A percentile compares a stretch with the other conserved stretches of the same genome.
Conservation (phyloP, 1,284 basidiomycete genomes). For the Phellopilus nigrolimitatus region DNA sequence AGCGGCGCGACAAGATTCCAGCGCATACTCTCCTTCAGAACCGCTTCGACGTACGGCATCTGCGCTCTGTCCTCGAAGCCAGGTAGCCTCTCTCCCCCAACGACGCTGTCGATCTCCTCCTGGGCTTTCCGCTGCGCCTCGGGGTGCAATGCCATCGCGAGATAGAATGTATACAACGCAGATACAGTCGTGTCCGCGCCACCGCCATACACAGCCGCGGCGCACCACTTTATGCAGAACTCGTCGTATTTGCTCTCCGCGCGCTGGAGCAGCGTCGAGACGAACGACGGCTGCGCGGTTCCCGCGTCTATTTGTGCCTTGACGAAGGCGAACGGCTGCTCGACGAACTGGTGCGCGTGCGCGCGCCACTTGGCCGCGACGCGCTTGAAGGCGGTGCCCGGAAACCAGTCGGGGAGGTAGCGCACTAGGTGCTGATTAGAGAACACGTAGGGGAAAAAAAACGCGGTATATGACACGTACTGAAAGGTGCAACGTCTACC, state of each 20-base stretch:
- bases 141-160: conserved; percentile 23
- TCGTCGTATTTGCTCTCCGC: conserved; percentile 13
- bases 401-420: conserved; percentile 20
- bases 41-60: conserved; percentile 28
- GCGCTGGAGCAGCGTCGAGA: conserved; percentile 5
- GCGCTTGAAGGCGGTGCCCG: conserved; percentile 18
- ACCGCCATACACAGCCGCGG: conserved; percentile 21
- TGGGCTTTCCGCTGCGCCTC: conserved; percentile 25
- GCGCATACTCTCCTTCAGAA: conserved; percentile 27
- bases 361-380: conserved; percentile 5
- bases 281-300: conserved; percentile 12
- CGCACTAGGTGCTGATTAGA: conserved; percentile 11
- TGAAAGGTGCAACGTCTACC: conserved; percentile 21
- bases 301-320: conserved; percentile 14
- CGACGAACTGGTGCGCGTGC: conserved; percentile 5
- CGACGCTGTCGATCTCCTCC: conserved; percentile 27
- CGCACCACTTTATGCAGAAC: conserved; percentile 20
- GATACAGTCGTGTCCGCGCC: conserved; percentile 21
- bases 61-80: conserved; percentile 25
- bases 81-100: conserved; percentile 25
- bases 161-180: conserved; percentile 20
- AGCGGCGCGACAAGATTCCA: conserved; percentile 25
- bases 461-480: conserved; percentile 7
- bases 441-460: neutral
- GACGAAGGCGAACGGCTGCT: conserved; percentile 15